Percentiles rank a stretch among this genome's conserved stretches.
phyloP scores from a whole-genome alignment of 1,139 yeast genomes.

The Meyerozyma carpophila region DNA sequence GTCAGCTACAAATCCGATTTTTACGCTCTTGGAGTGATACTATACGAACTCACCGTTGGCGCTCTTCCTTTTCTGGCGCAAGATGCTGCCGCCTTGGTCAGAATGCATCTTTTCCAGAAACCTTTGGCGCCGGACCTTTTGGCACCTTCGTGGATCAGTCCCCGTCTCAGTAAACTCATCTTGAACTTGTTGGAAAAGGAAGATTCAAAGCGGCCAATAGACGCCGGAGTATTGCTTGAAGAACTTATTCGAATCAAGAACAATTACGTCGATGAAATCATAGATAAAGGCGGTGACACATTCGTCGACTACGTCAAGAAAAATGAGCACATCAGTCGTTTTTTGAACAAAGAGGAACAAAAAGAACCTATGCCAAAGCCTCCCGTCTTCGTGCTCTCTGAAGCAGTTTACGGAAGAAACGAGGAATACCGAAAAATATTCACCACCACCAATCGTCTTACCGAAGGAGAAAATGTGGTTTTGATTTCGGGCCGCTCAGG shows the following conservation, averaged over 20 bases:
- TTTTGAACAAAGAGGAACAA: slow-evolving; percentile 4
- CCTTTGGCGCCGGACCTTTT: slow-evolving; percentile 36
- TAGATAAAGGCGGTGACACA: slow-evolving; percentile 3
- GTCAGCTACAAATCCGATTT: slow-evolving; percentile 49
- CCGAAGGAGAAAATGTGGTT: slow-evolving; percentile 22
- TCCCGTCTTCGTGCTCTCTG: slow-evolving; percentile 22
- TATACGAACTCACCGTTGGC: slow-evolving; percentile 46
- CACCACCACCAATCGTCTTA: slow-evolving; percentile 18
- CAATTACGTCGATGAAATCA: slow-evolving; percentile 13
- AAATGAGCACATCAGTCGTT: slow-evolving; percentile 4
- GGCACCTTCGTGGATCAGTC: slow-evolving; percentile 31
- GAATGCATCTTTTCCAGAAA: slow-evolving; percentile 38
- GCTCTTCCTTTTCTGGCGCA: slow-evolving; percentile 40
- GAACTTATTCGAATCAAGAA: slow-evolving; percentile 27
- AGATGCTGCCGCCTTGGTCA: slow-evolving; percentile 35
- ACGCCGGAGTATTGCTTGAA: slow-evolving; percentile 30
- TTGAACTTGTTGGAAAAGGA: slow-evolving; percentile 42
- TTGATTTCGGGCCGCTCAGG: slow-evolving; percentile 44
- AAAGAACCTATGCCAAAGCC: slow-evolving; percentile 8
- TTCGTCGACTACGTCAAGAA: slow-evolving; percentile 6
- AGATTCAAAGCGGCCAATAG: slow-evolving; percentile 37
- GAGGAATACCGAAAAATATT: slow-evolving; percentile 22
- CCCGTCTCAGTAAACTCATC: slow-evolving; percentile 32
- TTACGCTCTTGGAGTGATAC: slow-evolving; percentile 46
- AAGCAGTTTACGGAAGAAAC: slow-evolving; percentile 32